Evolutionary conservation across 148 eudicot genomes (phyloP), one percentile per base, ranked within the genome.

Genomic region (Bassia scoparia): DNA sequence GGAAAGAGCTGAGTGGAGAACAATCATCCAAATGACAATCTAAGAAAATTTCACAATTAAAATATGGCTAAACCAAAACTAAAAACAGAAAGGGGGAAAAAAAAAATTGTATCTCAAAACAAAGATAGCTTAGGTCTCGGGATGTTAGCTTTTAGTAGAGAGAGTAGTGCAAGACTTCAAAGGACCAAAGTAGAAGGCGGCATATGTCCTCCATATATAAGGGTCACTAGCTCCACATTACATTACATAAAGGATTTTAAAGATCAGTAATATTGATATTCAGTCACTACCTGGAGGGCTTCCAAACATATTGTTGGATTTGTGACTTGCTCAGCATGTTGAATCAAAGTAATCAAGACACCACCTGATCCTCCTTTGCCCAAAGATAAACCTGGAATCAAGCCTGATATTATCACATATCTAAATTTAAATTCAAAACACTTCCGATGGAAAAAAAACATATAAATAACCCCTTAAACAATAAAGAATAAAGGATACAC

Each of bases 241-340:
- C 11, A 30, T 18, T 53, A 44, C 44, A 52, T 59, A 33, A 16
- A 71, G 30, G n/a, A 24, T 70, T 5, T 2, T 44, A 61, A n/a
- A n/a, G n/a, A n/a, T 11, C 9, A 76, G 16, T n/a, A 49, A n/a
- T 74, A 30, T 43, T 30, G 34, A 34, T 58, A 24, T 69, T 77
- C 73, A 59, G 62, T 70, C n/a, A 33, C 80, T 86, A 94, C 98
- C 98, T 92, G 96, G 79, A 96, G 88, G 69, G 97, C 92, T 84
- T 96, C 99, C 68, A 87, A 79, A 81, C 85, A 78, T 78, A 86
- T 74, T 68, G 84, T 69, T 55, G 89, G 88, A 72, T 74, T 86
- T 61, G 83, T 79, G 68, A 74, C 82, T 77, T 83, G 88, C 78
- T 84, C 83, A 67, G 87, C 89, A 77, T 72, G 81, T 26, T 77